phyloP scores from a whole-genome alignment of 2,329 filamentous ascomycete genomes.

The Trichoderma asperellum region DNA sequence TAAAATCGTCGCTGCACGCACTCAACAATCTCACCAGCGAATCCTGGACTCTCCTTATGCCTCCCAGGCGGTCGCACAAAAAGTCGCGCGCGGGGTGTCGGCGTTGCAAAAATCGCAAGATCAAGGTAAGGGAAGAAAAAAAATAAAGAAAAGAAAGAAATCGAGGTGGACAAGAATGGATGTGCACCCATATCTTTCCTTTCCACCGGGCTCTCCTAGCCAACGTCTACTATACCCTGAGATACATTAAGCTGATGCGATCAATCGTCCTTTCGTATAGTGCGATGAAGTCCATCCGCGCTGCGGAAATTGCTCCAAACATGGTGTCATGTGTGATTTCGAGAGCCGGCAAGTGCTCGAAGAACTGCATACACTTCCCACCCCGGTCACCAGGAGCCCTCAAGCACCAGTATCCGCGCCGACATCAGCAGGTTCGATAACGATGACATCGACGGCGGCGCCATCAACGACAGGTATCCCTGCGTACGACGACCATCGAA shows the following conservation, averaged over 20 bases:
- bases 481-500: constrained; percentile 17
- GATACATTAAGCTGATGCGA: constrained; percentile 4
- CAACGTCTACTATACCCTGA: not conserved
- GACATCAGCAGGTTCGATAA: constrained; percentile 29
- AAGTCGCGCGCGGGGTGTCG: constrained; percentile 70
- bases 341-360: constrained; percentile 55
- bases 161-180: constrained; percentile 8
- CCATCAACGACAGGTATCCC: constrained; percentile 1
- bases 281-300: constrained; percentile 69
- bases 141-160: constrained; percentile 20
- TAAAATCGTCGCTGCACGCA: constrained; percentile 36
- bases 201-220: not conserved
- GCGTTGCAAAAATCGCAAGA: constrained; percentile 69
- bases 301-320: constrained; percentile 69
- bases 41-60: constrained; percentile 50
- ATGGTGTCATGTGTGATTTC: constrained; percentile 69
- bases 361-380: constrained; percentile 47
- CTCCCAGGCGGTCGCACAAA: constrained; percentile 69
- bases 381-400: constrained; percentile 37
- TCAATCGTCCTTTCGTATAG: constrained; percentile 40
- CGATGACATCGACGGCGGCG: constrained; percentile 30
- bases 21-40: constrained; percentile 33
- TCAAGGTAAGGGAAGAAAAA: constrained; percentile 57
- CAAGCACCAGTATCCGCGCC: constrained; percentile 14
- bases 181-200: not conserved